phyloP scores from a whole-genome alignment of 2,329 filamentous ascomycete species.

The Piedraia hortae region DNA sequence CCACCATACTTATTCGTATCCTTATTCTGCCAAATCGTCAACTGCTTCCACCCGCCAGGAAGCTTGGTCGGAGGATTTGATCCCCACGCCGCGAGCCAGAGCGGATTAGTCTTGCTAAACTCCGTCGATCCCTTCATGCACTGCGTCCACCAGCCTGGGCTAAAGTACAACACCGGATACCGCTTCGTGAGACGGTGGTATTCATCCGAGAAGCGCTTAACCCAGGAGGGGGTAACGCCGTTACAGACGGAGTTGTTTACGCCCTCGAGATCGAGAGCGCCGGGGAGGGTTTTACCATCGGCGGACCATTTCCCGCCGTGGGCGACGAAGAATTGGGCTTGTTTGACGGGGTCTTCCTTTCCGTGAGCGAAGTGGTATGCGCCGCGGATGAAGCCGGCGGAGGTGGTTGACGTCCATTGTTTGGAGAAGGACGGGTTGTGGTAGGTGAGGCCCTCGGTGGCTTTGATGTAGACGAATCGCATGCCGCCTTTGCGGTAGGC shows the following conservation, averaged over 20 bases:
- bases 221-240: slow-evolving; percentile 19
- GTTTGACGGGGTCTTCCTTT: slow-evolving; percentile 14
- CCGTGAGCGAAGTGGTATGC: slow-evolving; percentile 30
- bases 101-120: slow-evolving; percentile 10
- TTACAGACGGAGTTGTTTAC: slow-evolving; percentile 14
- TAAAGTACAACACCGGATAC: slow-evolving; percentile 27
- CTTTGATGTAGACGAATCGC: slow-evolving; percentile 14
- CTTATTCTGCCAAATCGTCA: background rate
- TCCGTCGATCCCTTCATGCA: slow-evolving; percentile 24
- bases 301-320: slow-evolving; percentile 27
- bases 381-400: slow-evolving; percentile 25
- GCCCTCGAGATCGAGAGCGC: slow-evolving; percentile 25
- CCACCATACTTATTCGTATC: background rate
- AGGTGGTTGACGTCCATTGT: slow-evolving; percentile 24
- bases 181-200: slow-evolving; percentile 21
- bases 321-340: slow-evolving; percentile 25
- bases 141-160: slow-evolving; percentile 24
- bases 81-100: background rate
- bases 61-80: background rate
- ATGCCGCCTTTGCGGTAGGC: slow-evolving; percentile 11
- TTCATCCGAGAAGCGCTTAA: slow-evolving; percentile 24
- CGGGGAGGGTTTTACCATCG: slow-evolving; percentile 26
- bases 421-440: slow-evolving; percentile 15
- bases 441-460: slow-evolving; percentile 3
- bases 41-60: background rate